Base-by-base conservation (phyloP, 306 rosid genomes). In the Begonia loranthoides region DNA sequence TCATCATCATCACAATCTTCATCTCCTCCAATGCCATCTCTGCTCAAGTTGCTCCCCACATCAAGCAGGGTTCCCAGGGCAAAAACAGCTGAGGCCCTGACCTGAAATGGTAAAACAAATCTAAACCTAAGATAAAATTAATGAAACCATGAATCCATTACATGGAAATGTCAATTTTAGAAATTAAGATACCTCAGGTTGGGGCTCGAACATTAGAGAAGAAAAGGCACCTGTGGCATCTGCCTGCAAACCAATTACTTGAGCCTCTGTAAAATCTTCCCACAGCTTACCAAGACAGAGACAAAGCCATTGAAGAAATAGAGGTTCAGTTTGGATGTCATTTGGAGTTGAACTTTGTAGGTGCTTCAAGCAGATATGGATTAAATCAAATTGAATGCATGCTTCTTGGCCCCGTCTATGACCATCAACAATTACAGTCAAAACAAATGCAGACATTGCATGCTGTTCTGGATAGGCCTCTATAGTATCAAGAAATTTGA, bases 391-490 rank as follows among this genome's bases (percentile, higher is more conserved):
- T 73, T 87, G 89, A 56, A 83, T 62, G 77, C 96, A 92, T 54
- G 89, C 99, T 81, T 92, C 96, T 73, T 92, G 96, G 51, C 99
- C 99, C 19, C 93, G 79, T 61, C 82, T 74, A 73, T 92, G 94
- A 45, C 89, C 93, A 71, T 92, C 99, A 60, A 92, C 94, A 63
- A 87, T 92, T 54, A 87, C 96, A 45, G 99, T 96, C 73, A 92
- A 76, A 67, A 92, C 94, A 70, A 86, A 92, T 36, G 99, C 99
- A 64, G 99, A 95, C 99, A 87, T 87, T 61, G 99, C 99, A 50
- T 87, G 93, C 61, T 86, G 94, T 63, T 92, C 94, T 28, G 96
- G 94, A 70, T 41, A 87, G 52, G 93, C 94, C 67, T 92, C 99
- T 74, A 61, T 62, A 71, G 88, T 86, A 75, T 92, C 99, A 74